Conservation (phyloP, 441 rosid genomes). For the Breynia disticha region DNA sequence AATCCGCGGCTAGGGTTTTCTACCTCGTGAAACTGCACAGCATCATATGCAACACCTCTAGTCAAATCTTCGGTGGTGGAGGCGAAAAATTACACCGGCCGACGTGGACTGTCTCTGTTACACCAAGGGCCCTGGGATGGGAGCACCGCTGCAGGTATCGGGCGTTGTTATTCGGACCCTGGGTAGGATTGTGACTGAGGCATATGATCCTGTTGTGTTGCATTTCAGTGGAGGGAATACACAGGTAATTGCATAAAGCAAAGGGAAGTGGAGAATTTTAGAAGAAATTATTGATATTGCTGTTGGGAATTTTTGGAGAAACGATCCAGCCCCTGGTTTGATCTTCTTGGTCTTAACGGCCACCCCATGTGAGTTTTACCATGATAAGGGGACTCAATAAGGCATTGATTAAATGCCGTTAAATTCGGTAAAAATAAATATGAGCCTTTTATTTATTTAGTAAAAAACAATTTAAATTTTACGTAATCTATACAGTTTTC, state of each 20-base stretch:
- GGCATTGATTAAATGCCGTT: too few relatives aligned
- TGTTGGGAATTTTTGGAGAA: constrained; percentile 94
- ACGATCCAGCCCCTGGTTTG: constrained; percentile 88
- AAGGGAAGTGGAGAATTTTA: constrained; percentile 72
- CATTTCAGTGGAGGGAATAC: constrained; percentile 97
- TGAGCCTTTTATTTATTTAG: too few relatives aligned
- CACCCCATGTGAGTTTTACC: too few relatives aligned
- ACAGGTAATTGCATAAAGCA: constrained; percentile 93
- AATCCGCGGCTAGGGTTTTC: constrained; percentile 91
- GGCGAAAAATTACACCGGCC: constrained; percentile 47
- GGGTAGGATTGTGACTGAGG: constrained; percentile 91
- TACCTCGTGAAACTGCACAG: constrained; percentile 94
- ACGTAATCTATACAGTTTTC: too few relatives aligned
- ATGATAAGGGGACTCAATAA: too few relatives aligned
- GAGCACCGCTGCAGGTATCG: constrained; percentile 80
- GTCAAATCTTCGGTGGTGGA: constrained; percentile 56
- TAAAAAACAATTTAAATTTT: too few relatives aligned
- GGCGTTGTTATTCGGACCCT: constrained; percentile 68
- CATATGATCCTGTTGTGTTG: constrained; percentile 82
- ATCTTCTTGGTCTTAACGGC: too few relatives aligned
- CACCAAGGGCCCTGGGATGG: constrained; percentile 96
- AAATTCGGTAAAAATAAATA: too few relatives aligned
- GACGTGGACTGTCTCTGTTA: constrained; percentile 87
- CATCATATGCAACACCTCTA: constrained; percentile 81
- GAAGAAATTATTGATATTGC: constrained; percentile 98